These are phyloP conservation scores for Voacanga thouarsii DNA, from an alignment of 257 asterid species.

Conservation along the genomic window DNA sequence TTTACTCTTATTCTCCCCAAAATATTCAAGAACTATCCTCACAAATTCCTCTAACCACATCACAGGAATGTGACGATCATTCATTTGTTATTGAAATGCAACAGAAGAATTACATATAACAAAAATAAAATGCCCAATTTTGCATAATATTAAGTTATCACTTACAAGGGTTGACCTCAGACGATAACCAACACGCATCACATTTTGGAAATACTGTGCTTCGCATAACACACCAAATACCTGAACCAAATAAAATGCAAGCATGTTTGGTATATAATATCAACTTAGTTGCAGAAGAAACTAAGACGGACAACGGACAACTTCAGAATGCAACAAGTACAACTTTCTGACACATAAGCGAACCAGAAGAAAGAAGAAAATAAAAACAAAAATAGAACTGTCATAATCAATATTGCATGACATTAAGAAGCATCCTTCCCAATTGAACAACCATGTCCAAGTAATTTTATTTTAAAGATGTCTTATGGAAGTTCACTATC, in stretches of 20 bases:
- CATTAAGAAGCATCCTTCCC: too few relatives aligned
- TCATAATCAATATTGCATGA: neutral
- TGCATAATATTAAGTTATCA: slow-evolving; percentile 13
- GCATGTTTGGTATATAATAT: neutral
- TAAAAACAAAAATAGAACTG: neutral
- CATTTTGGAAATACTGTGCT: slow-evolving; percentile 96
- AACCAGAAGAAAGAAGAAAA: neutral
- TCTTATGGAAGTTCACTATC: too few relatives aligned
- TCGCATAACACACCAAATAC: slow-evolving; percentile 82
- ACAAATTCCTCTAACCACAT: neutral
- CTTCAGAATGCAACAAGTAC: neutral
- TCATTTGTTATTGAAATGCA: neutral
- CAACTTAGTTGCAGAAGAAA: neutral
- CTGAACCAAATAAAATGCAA: slow-evolving; percentile 9
- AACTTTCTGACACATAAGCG: neutral
- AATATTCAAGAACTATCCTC: neutral
- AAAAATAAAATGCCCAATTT: neutral
- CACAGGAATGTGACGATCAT: neutral
- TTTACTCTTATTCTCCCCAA: neutral
- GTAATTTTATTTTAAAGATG: too few relatives aligned
- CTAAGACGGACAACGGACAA: neutral
- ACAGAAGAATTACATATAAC: neutral
- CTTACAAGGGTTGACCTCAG: slow-evolving; percentile 88
- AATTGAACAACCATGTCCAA: too few relatives aligned
- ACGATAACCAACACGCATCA: slow-evolving; percentile 96